phyloP scores from a whole-genome alignment of 257 asterid genomes.

The Solanum infundibuliforme region DNA sequence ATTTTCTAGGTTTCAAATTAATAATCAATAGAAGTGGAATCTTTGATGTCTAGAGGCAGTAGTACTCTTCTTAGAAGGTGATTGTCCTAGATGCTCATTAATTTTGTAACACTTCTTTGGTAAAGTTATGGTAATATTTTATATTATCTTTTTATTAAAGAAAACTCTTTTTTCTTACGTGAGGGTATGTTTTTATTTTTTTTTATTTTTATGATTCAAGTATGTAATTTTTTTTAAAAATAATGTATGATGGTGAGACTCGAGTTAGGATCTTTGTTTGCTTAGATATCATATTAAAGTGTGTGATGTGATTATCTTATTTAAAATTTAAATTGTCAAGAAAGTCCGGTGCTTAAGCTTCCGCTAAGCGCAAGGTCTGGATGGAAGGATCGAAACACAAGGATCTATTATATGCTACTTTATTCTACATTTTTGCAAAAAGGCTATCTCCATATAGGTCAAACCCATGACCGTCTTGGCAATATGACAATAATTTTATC shows the following conservation, averaged over 20 bases:
- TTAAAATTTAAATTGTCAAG: not conserved
- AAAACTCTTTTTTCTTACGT: too few relatives aligned
- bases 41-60: not conserved
- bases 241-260: not conserved
- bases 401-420: not conserved
- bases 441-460: not conserved
- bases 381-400: too few relatives aligned
- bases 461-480: not conserved
- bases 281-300: not conserved
- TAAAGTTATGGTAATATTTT: not conserved
- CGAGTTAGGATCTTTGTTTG: not conserved
- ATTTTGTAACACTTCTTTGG: not conserved
- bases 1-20: not conserved
- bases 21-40: not conserved
- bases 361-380: not conserved
- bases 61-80: not conserved
- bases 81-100: not conserved
- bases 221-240: too few relatives aligned
- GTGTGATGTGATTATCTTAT: too few relatives aligned
- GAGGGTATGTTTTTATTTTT: not conserved
- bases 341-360: not conserved
- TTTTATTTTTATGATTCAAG: not conserved
- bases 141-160: too few relatives aligned
- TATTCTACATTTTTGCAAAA: not conserved
- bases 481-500: not conserved